phyloP scores from a whole-genome alignment of 1,284 basidiomycete species.

The Sporisorium scitamineum region DNA sequence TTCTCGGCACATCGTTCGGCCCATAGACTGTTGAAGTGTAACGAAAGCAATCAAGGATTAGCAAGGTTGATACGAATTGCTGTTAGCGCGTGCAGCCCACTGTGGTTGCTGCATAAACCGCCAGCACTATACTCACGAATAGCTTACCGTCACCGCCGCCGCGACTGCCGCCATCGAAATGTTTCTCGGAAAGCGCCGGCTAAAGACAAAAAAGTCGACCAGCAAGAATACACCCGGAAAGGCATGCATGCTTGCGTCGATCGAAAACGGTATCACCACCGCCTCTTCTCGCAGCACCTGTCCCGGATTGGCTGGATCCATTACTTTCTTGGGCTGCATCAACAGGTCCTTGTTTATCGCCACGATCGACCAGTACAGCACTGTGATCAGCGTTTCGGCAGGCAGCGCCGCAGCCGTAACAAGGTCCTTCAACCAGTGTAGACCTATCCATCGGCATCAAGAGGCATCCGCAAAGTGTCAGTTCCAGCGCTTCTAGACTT shows the following conservation, averaged over 20 bases:
- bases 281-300: slow-evolving; percentile 46
- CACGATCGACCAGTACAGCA: slow-evolving; percentile 57
- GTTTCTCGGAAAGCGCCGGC: slow-evolving; percentile 20
- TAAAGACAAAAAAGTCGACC: slow-evolving; percentile 43
- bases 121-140: slow-evolving; percentile 16
- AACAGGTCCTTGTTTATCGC: slow-evolving; percentile 46
- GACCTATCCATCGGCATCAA: not conserved
- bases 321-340: slow-evolving; percentile 39
- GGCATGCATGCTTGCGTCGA: slow-evolving; percentile 57
- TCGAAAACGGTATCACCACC: slow-evolving; percentile 40
- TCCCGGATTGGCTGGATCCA: slow-evolving; percentile 52
- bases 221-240: slow-evolving; percentile 55
- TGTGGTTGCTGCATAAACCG: not conserved
- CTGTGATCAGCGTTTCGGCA: slow-evolving; percentile 49
- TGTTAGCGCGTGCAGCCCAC: not conserved
- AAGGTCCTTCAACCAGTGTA: slow-evolving; percentile 32
- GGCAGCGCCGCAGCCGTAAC: slow-evolving; percentile 40
- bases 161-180: slow-evolving; percentile 18
- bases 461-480: not conserved
- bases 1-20: slow-evolving; percentile 47
- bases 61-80: not conserved
- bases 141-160: slow-evolving; percentile 10
- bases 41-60: not conserved
- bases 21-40: slow-evolving; percentile 32
- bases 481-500: not conserved